These are phyloP conservation scores for Malassezia obtusa DNA, from an alignment of 1,284 basidiomycete genomes.

Conservation along the genomic window DNA sequence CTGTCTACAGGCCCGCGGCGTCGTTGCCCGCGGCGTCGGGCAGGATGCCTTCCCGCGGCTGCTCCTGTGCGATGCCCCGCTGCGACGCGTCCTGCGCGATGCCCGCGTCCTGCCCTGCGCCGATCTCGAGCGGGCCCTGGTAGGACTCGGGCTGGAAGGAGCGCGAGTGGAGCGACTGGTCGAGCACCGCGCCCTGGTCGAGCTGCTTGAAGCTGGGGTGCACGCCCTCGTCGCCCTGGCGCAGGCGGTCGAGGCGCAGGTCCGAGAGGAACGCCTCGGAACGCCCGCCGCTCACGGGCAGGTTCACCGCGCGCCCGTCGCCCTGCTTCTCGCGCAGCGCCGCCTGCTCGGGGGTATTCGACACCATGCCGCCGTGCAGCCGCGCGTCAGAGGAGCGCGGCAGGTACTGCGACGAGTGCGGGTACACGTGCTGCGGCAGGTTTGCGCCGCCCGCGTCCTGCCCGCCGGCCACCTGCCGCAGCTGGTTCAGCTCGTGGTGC, in stretches of 20 bases:
- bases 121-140: conserved; percentile 4
- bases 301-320: neutral
- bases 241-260: conserved; percentile 17
- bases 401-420: conserved; percentile 2
- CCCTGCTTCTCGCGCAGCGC: conserved; percentile 2
- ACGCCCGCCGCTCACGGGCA: neutral
- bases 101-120: conserved; percentile 4
- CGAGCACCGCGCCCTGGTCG: conserved; percentile 12
- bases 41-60: conserved; percentile 3
- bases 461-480: conserved; percentile 12
- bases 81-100: conserved; percentile 1
- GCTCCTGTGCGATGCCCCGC: neutral
- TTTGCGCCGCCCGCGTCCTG: neutral
- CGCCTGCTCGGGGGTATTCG: neutral
- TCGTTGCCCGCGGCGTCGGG: conserved; percentile 1
- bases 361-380: conserved; percentile 3
- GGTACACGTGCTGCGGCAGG: conserved; percentile 13
- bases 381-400: conserved; percentile 8
- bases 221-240: conserved; percentile 13
- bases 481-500: conserved; percentile 18
- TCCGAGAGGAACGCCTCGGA: conserved; percentile 12
- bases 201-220: conserved; percentile 17
- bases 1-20: conserved; percentile 2
- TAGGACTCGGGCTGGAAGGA: conserved; percentile 17
- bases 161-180: conserved; percentile 11